These are phyloP conservation scores for Lactarius evosmus DNA, from an alignment of 768 basidiomycete species.

Conservation along the genomic window DNA sequence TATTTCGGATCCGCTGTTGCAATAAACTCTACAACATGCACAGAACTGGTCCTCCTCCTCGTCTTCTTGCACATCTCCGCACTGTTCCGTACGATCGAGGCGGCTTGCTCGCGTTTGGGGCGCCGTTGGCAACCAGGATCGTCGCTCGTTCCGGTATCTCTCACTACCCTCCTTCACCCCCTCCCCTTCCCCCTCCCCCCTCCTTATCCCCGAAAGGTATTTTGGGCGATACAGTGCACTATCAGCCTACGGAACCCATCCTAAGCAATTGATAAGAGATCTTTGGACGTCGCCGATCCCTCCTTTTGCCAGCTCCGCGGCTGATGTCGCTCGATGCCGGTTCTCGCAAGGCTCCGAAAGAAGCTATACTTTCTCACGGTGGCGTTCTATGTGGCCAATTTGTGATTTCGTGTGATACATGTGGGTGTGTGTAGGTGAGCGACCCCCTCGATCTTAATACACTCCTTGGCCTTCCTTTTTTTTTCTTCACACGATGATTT, in stretches of 20 bases:
- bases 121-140: slow-evolving; percentile 23
- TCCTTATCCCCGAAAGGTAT: slow-evolving; percentile 17
- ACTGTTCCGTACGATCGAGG: slow-evolving; percentile 22
- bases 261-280: slow-evolving; percentile 1
- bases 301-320: slow-evolving; percentile 16
- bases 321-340: slow-evolving; percentile 8
- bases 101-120: slow-evolving; percentile 17
- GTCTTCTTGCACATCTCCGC: slow-evolving; percentile 16
- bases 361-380: slow-evolving; percentile 14
- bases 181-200: background rate
- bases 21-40: slow-evolving; percentile 14
- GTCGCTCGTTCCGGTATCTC: slow-evolving; percentile 9
- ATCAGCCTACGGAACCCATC: slow-evolving; percentile 1
- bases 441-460: slow-evolving; percentile 16
- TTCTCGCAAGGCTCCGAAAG: background rate
- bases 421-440: slow-evolving; percentile 6
- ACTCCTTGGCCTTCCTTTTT: slow-evolving; percentile 2
- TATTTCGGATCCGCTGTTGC: slow-evolving; percentile 10
- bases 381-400: background rate
- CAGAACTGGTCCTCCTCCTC: background rate
- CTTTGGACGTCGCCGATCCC: slow-evolving; percentile 16
- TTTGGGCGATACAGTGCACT: background rate
- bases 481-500: slow-evolving; percentile 15
- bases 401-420: background rate
- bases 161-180: background rate